Evolutionary conservation across 1,284 basidiomycete species (phyloP).

Genomic region (Hymenochaete sp.): DNA sequence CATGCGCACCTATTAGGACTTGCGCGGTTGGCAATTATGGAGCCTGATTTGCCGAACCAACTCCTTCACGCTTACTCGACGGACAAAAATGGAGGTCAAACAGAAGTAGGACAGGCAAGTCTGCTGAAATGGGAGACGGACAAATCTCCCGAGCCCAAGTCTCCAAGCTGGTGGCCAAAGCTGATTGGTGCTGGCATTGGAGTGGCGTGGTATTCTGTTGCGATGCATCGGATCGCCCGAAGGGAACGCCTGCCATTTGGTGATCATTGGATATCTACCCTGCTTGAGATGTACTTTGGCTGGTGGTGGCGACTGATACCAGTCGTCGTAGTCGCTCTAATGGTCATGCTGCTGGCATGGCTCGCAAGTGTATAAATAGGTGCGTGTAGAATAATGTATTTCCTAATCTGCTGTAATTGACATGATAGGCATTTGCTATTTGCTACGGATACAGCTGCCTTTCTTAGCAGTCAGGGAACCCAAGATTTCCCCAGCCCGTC

Average conservation of each 20-base stretch:
- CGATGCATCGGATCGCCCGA: conserved; percentile 41
- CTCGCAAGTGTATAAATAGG: too few species aligned
- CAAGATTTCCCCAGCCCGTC: conserved; percentile 55
- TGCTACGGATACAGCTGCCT: too few species aligned
- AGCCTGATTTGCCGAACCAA: conserved; percentile 51
- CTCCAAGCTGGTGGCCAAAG: conserved; percentile 28
- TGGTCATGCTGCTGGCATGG: too few species aligned
- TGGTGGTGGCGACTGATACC: too few species aligned
- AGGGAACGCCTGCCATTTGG: conserved; percentile 17
- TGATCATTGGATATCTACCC: not conserved
- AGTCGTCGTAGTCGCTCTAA: too few species aligned
- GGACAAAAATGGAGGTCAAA: not conserved
- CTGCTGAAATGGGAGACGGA: conserved; percentile 22
- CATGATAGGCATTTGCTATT: too few species aligned
- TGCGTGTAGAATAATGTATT: too few species aligned
- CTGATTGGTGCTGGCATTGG: conserved; percentile 47
- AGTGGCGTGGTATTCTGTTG: conserved; percentile 53
- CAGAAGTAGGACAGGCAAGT: conserved; percentile 12
- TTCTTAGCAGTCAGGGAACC: conserved; percentile 50
- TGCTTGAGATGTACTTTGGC: conserved; percentile 16
- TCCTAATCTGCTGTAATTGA: too few species aligned
- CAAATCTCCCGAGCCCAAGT: conserved; percentile 27
- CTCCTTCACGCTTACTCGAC: conserved; percentile 22
- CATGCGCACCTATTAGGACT: conserved; percentile 73
- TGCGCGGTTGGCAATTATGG: conserved; percentile 58